Percentiles rank a stretch among this genome's conserved stretches.
These are phyloP conservation scores for Tanacetum coccineum DNA, from an alignment of 129 eudicot genomes.

Conservation along the genomic window DNA sequence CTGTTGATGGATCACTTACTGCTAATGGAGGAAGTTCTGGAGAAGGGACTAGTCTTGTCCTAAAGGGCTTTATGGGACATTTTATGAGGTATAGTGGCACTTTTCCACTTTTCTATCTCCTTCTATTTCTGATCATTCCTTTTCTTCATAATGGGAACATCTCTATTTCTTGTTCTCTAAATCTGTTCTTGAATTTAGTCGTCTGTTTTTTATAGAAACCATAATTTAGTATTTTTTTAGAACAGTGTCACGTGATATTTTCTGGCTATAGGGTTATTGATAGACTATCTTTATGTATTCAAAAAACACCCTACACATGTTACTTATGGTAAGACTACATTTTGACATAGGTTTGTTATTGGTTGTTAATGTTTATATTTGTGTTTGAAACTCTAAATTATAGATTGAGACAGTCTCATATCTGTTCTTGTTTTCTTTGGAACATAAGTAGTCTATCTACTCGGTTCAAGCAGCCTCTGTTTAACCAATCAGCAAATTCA, in stretches of 20 bases:
- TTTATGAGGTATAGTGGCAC: too few relatives aligned
- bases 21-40: too few relatives aligned
- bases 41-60: too few relatives aligned
- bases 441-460: not conserved
- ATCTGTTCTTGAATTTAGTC: not conserved
- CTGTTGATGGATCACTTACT: too few relatives aligned
- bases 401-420: conserved; percentile 2
- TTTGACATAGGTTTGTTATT: conserved; percentile 8
- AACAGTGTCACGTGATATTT: not conserved
- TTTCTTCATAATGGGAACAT: too few relatives aligned
- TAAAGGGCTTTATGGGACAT: too few relatives aligned
- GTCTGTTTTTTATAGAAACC: not conserved
- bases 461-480: not conserved
- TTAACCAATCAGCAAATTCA: not conserved
- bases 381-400: not conserved
- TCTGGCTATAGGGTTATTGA: not conserved
- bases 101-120: too few relatives aligned
- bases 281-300: conserved; percentile 4
- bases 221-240: not conserved
- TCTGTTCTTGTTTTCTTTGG: not conserved
- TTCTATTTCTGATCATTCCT: too few relatives aligned
- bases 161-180: not conserved
- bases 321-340: conserved; percentile 3
- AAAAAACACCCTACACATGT: not conserved
- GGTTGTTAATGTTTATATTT: not conserved